Percentiles rank a stretch among this genome's conserved stretches.
These are phyloP conservation scores for Dryas integrifolia DNA, from an alignment of 331 rosid species.

Conservation along the genomic window DNA sequence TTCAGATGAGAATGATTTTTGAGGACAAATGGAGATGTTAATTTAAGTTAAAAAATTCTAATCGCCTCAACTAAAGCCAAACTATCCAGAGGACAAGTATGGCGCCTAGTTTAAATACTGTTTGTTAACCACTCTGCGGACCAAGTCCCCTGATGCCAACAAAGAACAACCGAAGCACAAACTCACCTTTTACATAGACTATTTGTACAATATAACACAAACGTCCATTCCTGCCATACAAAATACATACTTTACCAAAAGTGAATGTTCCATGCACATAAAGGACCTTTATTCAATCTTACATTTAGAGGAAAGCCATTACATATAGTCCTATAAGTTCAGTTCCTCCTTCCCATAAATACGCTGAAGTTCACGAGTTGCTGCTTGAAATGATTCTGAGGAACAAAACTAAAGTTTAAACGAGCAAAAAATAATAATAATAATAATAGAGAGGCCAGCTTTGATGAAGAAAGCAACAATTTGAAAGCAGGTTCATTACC, in stretches of 20 bases:
- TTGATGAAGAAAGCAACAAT: not conserved
- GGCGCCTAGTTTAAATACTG: not conserved
- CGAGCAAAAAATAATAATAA: not conserved
- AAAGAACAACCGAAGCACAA: not conserved
- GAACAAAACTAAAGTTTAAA: constrained; percentile 7
- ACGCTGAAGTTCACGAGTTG: constrained; percentile 89
- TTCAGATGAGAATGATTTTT: not conserved
- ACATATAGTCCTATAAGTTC: constrained; percentile 32
- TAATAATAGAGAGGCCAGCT: too few relatives aligned
- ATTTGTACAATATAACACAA: constrained; percentile 4
- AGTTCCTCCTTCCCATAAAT: constrained; percentile 81
- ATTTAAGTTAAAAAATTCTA: not conserved
- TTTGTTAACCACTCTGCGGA: too few relatives aligned
- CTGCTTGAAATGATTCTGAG: constrained; percentile 91
- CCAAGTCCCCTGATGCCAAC: not conserved
- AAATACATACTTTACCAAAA: constrained; percentile 1
- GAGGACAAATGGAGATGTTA: not conserved
- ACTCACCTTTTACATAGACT: not conserved
- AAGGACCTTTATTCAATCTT: constrained; percentile 18
- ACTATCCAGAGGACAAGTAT: not conserved
- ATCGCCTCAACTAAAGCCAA: not conserved
- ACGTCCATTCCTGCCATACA: constrained; percentile 10
- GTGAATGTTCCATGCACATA: constrained; percentile 27
- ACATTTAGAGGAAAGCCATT: constrained; percentile 26
- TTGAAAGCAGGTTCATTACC: constrained; percentile 34